Evolutionary conservation across 768 basidiomycete genomes (phyloP).

Genomic region (Chiua virens): DNA sequence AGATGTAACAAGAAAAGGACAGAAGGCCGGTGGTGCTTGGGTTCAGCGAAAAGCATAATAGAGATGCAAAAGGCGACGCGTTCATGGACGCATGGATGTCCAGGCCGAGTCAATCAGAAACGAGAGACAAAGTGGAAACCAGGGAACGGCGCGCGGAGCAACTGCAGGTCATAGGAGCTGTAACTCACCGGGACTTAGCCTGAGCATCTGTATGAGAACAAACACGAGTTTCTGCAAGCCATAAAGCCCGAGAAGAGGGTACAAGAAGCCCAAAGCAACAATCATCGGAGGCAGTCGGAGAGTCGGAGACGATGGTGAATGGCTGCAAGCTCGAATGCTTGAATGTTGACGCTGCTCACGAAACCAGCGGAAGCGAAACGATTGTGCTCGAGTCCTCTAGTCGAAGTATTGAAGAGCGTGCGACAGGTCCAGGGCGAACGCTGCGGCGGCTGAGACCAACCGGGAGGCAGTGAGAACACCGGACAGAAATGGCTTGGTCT

Average conservation of each 20-base stretch:
- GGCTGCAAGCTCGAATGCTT: too few species aligned
- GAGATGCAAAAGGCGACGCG: too few species aligned
- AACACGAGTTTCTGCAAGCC: conserved; percentile 13
- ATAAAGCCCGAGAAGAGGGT: conserved; percentile 19
- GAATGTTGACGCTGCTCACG: too few species aligned
- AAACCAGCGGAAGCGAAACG: too few species aligned
- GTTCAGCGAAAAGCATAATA: too few species aligned
- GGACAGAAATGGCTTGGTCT: too few species aligned
- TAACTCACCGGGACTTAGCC: conserved; percentile 12
- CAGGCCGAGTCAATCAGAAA: neutral
- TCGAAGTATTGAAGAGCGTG: too few species aligned
- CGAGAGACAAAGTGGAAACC: neutral
- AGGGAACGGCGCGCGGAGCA: neutral
- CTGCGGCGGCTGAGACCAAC: too few species aligned
- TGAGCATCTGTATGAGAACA: neutral
- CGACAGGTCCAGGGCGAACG: too few species aligned
- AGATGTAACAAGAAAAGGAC: neutral
- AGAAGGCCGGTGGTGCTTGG: neutral
- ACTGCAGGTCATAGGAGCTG: neutral
- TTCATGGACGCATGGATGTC: neutral
- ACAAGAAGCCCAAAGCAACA: conserved; percentile 22
- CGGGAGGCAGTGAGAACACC: too few species aligned
- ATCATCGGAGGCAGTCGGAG: conserved; percentile 19
- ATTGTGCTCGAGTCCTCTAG: too few species aligned
- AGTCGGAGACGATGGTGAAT: too few species aligned